phyloP scores from a whole-genome alignment of 1,284 basidiomycete genomes.

The Gastroboletus turbinatus region DNA sequence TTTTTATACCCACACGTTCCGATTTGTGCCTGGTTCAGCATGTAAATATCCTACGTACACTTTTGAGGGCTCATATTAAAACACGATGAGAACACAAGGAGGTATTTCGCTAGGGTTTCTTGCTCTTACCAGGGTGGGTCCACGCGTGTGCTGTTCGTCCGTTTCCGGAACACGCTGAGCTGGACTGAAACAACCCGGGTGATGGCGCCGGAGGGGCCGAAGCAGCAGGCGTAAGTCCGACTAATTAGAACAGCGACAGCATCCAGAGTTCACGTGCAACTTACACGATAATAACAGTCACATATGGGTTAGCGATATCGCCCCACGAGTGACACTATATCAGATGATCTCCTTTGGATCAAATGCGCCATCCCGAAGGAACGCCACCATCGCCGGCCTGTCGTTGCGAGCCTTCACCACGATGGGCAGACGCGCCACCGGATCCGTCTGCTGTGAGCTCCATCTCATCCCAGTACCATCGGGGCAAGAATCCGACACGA shows the following conservation, averaged over 20 bases:
- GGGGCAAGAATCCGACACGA: constrained; percentile 71
- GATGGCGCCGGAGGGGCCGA: constrained; percentile 16
- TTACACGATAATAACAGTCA: constrained; percentile 17
- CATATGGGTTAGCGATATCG: constrained; percentile 1
- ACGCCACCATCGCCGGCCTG: constrained; percentile 1
- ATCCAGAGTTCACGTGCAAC: constrained; percentile 26
- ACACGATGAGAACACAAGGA: constrained; percentile 14
- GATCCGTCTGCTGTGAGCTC: not conserved
- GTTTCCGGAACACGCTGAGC: constrained; percentile 1
- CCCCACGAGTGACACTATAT: constrained; percentile 13
- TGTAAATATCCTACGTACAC: constrained; percentile 17
- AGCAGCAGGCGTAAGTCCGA: constrained; percentile 23
- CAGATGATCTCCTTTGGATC: constrained; percentile 23
- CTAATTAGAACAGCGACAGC: constrained; percentile 23
- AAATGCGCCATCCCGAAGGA: constrained; percentile 24
- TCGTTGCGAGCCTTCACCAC: constrained; percentile 2
- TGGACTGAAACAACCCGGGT: constrained; percentile 19
- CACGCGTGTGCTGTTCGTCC: not conserved
- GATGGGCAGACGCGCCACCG: constrained; percentile 6
- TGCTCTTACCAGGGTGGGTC: constrained; percentile 5
- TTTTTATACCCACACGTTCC: constrained; percentile 23
- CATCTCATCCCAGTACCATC: constrained; percentile 64
- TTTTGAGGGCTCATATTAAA: constrained; percentile 11
- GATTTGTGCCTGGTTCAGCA: constrained; percentile 22
- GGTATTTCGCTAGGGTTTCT: constrained; percentile 1